Evolutionary conservation across 169 alveolate species (phyloP).

Genomic region (Cryptosporidium xiaoi): DNA sequence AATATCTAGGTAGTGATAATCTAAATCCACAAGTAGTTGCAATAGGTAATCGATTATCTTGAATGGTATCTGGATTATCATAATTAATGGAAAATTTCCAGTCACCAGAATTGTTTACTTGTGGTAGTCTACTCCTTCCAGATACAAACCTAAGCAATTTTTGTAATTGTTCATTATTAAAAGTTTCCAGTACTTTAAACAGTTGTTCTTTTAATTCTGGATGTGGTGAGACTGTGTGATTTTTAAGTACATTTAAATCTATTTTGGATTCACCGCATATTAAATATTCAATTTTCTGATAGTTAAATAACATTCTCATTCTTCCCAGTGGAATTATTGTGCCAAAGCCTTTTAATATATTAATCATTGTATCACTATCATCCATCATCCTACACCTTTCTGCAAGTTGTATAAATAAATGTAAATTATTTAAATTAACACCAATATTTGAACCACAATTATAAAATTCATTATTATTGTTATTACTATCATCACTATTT

Average conservation of each 20-base stretch:
- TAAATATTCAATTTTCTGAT: constrained; percentile 84
- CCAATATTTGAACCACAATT: constrained; percentile 62
- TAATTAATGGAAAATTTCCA: constrained; percentile 89
- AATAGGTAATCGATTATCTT: constrained; percentile 89
- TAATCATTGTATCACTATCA: constrained; percentile 82
- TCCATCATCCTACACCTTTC: constrained; percentile 86
- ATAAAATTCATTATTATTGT: too few species aligned
- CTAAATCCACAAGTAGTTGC: constrained; percentile 92
- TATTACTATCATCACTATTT: constrained; percentile 10
- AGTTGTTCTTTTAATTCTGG: constrained; percentile 84
- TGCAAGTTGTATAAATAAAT: constrained; percentile 84
- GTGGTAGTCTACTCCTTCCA: constrained; percentile 91
- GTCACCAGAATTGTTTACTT: constrained; percentile 81
- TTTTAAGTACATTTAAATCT: constrained; percentile 84
- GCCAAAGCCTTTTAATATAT: constrained; percentile 86
- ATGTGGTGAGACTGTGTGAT: constrained; percentile 87
- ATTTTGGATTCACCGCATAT: constrained; percentile 91
- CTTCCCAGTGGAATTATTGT: constrained; percentile 91
- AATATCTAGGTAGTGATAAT: constrained; percentile 87
- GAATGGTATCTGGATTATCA: constrained; percentile 77
- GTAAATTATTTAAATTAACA: constrained; percentile 83
- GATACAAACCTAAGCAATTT: constrained; percentile 90
- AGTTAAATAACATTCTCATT: constrained; percentile 86
- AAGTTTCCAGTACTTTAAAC: constrained; percentile 86
- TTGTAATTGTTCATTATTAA: constrained; percentile 87